These are phyloP conservation scores for Epithemia pelagica DNA, from an alignment of 108 stramenopile species.

Conservation along the genomic window DNA sequence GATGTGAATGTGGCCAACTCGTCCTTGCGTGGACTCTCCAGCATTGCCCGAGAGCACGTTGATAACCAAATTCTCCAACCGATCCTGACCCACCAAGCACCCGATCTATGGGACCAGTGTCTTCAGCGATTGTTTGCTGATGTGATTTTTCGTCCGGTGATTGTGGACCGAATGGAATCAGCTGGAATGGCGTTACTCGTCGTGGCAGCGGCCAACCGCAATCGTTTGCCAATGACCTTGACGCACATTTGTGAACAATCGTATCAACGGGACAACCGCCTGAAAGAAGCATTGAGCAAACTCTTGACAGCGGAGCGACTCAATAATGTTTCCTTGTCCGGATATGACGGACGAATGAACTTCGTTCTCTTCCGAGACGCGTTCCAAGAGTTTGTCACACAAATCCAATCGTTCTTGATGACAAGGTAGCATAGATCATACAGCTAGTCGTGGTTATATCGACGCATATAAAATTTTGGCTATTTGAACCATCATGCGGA, in stretches of 20 bases:
- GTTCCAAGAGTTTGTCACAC: slow-evolving; percentile 68
- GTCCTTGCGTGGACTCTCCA: slow-evolving; percentile 65
- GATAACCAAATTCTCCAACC: slow-evolving; percentile 23
- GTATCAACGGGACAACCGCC: slow-evolving; percentile 39
- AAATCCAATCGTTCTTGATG: slow-evolving; percentile 72
- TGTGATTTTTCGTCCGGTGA: slow-evolving; percentile 64
- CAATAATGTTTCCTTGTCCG: slow-evolving; percentile 39
- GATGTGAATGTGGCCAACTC: slow-evolving; percentile 62
- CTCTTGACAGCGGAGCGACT: slow-evolving; percentile 61
- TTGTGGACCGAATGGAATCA: slow-evolving; percentile 78
- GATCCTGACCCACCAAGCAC: slow-evolving; percentile 37
- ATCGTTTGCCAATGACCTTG: slow-evolving; percentile 51
- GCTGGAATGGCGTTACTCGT: slow-evolving; percentile 55
- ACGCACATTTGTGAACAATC: slow-evolving; percentile 46
- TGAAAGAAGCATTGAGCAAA: slow-evolving; percentile 47
- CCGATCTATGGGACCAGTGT: slow-evolving; percentile 57
- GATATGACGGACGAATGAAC: slow-evolving; percentile 63
- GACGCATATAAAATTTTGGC: too few relatives aligned
- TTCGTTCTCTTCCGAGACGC: slow-evolving; percentile 61
- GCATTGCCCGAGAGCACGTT: slow-evolving; percentile 55
- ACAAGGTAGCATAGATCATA: slow-evolving; percentile 25
- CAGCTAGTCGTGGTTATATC: slow-evolving; percentile 3
- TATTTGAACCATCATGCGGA: too few relatives aligned
- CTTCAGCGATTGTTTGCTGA: slow-evolving; percentile 53
- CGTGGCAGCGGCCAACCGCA: slow-evolving; percentile 56